These are phyloP conservation scores for Apiospora marii DNA, from an alignment of 2,329 filamentous ascomycete species.

Conservation along the genomic window DNA sequence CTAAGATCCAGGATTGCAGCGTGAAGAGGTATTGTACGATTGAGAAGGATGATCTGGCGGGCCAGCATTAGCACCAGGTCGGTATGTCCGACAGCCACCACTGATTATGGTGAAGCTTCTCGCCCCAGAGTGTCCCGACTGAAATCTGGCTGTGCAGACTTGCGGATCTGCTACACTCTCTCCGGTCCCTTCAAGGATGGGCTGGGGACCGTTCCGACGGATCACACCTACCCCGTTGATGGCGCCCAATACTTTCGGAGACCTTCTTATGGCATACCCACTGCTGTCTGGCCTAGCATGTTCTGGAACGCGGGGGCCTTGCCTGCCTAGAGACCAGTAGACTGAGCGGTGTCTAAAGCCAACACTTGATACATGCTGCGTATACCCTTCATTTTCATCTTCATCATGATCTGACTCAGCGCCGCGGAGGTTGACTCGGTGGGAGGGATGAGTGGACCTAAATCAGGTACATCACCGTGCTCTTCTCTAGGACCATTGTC, in stretches of 20 bases:
- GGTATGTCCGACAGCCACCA: constrained; percentile 39
- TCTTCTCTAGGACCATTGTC: constrained; percentile 69
- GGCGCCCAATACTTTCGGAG: constrained; percentile 45
- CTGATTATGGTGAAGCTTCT: constrained; percentile 59
- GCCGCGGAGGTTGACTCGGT: constrained; percentile 35
- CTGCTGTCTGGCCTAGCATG: constrained; percentile 34
- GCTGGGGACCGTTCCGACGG: constrained; percentile 38
- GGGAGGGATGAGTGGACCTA: neutral
- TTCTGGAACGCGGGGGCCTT: constrained; percentile 27
- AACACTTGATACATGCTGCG: constrained; percentile 49
- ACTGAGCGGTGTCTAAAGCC: constrained; percentile 50
- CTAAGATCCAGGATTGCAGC: constrained; percentile 8
- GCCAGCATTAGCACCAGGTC: constrained; percentile 14
- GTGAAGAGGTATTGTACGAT: constrained; percentile 49
- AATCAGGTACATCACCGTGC: constrained; percentile 31
- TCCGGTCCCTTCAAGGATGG: constrained; percentile 30
- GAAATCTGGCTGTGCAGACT: constrained; percentile 43
- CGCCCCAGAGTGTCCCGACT: constrained; percentile 45
- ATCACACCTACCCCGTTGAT: constrained; percentile 36
- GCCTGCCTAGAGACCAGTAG: constrained; percentile 35
- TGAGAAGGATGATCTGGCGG: constrained; percentile 52
- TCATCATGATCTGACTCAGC: constrained; percentile 66
- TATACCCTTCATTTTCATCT: constrained; percentile 63
- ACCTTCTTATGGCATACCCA: constrained; percentile 48
- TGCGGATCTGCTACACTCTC: constrained; percentile 29